Evolutionary conservation across 805 yeast genomes (phyloP).

Genomic region (Candida tibetensis): DNA sequence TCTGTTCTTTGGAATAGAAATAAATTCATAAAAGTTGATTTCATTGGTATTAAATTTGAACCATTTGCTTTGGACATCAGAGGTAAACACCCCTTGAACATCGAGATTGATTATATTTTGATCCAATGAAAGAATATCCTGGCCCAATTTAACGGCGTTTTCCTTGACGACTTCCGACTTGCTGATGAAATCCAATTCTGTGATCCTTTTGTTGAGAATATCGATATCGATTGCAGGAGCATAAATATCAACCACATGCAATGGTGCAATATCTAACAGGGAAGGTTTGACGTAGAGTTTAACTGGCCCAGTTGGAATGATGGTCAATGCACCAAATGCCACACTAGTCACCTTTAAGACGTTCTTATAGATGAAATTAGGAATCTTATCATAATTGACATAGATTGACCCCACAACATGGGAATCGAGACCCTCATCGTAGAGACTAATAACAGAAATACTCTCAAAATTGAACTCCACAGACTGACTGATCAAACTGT

Average conservation of each 20-base stretch:
- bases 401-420: slow-evolving; percentile 25
- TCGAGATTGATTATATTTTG: slow-evolving; percentile 19
- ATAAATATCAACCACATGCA: slow-evolving; percentile 23
- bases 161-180: slow-evolving; percentile 19
- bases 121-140: slow-evolving; percentile 11
- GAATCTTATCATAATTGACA: slow-evolving; percentile 27
- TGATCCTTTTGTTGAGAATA: slow-evolving; percentile 16
- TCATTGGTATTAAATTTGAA: slow-evolving; percentile 14
- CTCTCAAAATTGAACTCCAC: slow-evolving; percentile 22
- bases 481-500: slow-evolving; percentile 17
- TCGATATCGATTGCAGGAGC: slow-evolving; percentile 26
- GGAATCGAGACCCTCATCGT: slow-evolving; percentile 26
- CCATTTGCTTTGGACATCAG: slow-evolving; percentile 17
- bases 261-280: slow-evolving; percentile 8
- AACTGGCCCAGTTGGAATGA: slow-evolving; percentile 18
- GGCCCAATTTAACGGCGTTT: slow-evolving; percentile 14
- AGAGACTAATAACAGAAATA: slow-evolving; percentile 20
- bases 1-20: slow-evolving; percentile 8
- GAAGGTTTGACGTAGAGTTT: slow-evolving; percentile 17
- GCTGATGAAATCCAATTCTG: slow-evolving; percentile 24
- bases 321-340: slow-evolving; percentile 21
- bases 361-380: slow-evolving; percentile 19
- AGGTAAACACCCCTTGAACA: slow-evolving; percentile 18
- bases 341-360: slow-evolving; percentile 20
- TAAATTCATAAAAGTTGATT: slow-evolving; percentile 14